These are phyloP conservation scores for Ceratobasidium sp. DNA, from an alignment of 1,284 basidiomycete species.

Conservation along the genomic window DNA sequence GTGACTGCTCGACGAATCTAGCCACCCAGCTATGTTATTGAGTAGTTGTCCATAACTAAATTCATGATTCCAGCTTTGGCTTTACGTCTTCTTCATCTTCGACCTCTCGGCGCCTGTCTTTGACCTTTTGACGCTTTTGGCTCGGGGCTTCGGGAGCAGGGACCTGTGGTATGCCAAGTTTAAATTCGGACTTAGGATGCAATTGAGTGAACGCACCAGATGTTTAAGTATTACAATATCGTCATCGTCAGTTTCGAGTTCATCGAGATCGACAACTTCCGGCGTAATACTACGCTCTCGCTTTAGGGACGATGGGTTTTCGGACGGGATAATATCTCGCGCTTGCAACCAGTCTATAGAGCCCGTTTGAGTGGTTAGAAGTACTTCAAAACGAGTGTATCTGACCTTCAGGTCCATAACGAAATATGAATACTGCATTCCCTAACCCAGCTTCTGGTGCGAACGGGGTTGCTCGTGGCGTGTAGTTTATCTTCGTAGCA, in stretches of 20 bases:
- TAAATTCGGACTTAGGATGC: background rate
- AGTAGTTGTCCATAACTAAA: too few relatives aligned
- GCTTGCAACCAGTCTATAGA: constrained; percentile 12
- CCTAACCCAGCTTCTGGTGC: too few relatives aligned
- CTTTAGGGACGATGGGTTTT: background rate
- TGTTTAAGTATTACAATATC: constrained; percentile 1
- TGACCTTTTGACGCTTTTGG: background rate
- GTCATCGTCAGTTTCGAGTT: constrained; percentile 16
- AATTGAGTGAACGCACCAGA: background rate
- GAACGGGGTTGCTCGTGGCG: background rate
- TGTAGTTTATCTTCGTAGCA: background rate
- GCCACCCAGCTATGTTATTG: too few relatives aligned
- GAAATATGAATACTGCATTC: background rate
- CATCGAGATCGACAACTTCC: constrained; percentile 11
- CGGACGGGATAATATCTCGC: background rate
- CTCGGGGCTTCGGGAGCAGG: background rate
- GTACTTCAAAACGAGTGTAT: background rate
- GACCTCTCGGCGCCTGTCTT: background rate
- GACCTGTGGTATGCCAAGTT: background rate
- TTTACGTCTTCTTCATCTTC: background rate
- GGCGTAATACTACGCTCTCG: background rate
- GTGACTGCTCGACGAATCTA: too few relatives aligned
- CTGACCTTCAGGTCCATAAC: constrained; percentile 18
- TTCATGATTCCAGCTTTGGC: too few relatives aligned
- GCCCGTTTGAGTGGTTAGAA: too few relatives aligned